Base-by-base conservation (phyloP, 1,284 basidiomycete species). In the Anthracocystis setariae region DNA sequence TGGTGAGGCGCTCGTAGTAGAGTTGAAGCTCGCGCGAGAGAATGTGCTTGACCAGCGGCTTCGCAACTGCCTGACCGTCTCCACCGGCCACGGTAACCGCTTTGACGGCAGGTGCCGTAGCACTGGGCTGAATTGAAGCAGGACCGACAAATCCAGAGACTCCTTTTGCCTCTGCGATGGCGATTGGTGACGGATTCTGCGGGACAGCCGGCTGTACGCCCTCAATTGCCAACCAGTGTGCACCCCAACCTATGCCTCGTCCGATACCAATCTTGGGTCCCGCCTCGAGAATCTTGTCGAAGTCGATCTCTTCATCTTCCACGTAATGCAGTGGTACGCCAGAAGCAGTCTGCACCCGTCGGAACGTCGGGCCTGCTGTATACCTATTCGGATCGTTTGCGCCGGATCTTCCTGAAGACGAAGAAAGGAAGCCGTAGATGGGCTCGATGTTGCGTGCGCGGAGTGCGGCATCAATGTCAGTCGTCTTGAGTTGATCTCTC, bases 231-330 rank as follows among this genome's bases (percentile, higher is more conserved):
- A 99, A 87, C 96, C 95, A 98, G 82, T 98, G 95, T 17, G 81
- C 80, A 27, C 76, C 76, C 81, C 81, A 82, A 3, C 81, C 81
- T 3, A 82, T 80, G 9, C 80, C 81, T 13, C 73, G 70, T 23
- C 80, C 76, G 20, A 78, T 66, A 0, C 76, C 74, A 24, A 81
- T 69, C 53, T 64, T 70, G 4, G 78, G 80, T 2, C 76, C 75
- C 3, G 68, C 64, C 40, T 77, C 65, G 24, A 78, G 43, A 12
- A 81, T 69, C 42, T 73, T 69, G 79, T 94, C 92, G 79, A 99
- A 94, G 84, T 98, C 95, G 60, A 98, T 92, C 84, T 98, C 95
- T 76, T 98, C 93, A 80, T 99, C 95, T 72, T 96, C 92, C 15
- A 96, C 88, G 77, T 93, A 93, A 85, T 94, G 97, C 4, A 98